Base-by-base conservation (phyloP, 2,329 filamentous ascomycete species). In the Botrytis porri region DNA sequence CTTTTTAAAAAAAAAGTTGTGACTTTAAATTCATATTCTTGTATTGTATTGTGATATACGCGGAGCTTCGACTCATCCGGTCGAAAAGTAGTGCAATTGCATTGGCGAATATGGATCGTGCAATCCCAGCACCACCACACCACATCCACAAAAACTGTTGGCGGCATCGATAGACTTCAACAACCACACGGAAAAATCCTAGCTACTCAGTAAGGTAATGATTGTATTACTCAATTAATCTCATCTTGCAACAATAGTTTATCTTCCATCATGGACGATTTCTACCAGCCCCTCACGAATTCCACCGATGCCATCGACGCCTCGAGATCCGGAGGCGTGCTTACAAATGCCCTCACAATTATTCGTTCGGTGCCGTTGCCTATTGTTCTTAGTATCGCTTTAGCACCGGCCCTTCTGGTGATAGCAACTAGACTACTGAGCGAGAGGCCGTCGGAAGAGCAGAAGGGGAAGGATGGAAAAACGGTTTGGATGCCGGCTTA, bases 401-500 rank as follows among this genome's bases (percentile, higher is more conserved):
- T 79, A 18, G 73, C 75, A 22, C 75, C 75, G 45, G n/a, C 77
- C 35, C 37, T 76, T 14, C 69, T 79, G 12, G 54, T 75, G 9
- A 63, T 79, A 73, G 72, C 75, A 35, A 78, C 79, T 48, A 73
- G 78, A 43, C 70, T 79, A n/a, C 14, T 79, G 18, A 79, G 76
- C 51, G 75, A 41, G 66, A 74, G 16, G n/a, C 70, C 29, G 64
- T 72, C 70, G 25, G 69, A 54, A 25, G 75, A 12, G 29, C 54
- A 29, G 48, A 65, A 67, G 60, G 72, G 37, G 51, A 72, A 35
- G 22, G 70, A 76, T 57, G 75, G 69, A n/a, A 74, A 71, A 75
- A 81, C 80, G 71, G 83, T 87, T 74, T 85, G 85, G 79, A 80
- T 83, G 72, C 76, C 86, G 35, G 87, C 88, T 41, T 90, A 90